phyloP scores from a whole-genome alignment of 805 yeast species.

The Suhomyces sp. region DNA sequence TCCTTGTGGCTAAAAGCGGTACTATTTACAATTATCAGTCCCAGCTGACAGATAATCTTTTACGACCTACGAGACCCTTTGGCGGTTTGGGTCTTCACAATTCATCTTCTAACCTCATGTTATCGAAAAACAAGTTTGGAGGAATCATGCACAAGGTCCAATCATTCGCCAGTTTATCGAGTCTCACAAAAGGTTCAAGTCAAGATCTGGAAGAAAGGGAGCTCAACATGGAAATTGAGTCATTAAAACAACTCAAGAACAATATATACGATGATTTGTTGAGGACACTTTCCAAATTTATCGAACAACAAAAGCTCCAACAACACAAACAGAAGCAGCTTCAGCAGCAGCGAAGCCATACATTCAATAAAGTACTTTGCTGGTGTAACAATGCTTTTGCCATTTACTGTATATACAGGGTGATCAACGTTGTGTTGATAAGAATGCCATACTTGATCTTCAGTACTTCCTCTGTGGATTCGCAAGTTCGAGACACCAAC shows the following conservation, averaged over 20 bases:
- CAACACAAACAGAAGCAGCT: neutral
- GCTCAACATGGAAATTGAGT: constrained; percentile 37
- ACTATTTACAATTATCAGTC: constrained; percentile 22
- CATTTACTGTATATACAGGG: constrained; percentile 49
- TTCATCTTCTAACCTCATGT: neutral
- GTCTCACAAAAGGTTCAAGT: constrained; percentile 7
- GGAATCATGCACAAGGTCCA: constrained; percentile 39
- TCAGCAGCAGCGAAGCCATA: neutral
- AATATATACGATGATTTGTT: constrained; percentile 31
- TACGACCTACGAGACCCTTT: constrained; percentile 4
- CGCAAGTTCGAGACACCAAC: constrained; percentile 8
- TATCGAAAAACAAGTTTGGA: constrained; percentile 19
- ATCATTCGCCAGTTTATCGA: constrained; percentile 37
- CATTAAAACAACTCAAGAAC: constrained; percentile 30
- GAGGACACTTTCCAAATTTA: constrained; percentile 16
- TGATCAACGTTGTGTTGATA: constrained; percentile 39
- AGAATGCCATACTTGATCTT: constrained; percentile 35
- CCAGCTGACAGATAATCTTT: constrained; percentile 9
- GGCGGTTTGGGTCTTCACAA: neutral
- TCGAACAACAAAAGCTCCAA: constrained; percentile 9
- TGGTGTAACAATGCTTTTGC: constrained; percentile 33
- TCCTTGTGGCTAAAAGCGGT: constrained; percentile 21
- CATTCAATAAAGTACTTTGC: constrained; percentile 1
- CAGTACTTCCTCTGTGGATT: constrained; percentile 2
- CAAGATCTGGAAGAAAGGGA: constrained; percentile 28